Conservation (phyloP, 441 rosid species). For the Populus trichocarpa region DNA sequence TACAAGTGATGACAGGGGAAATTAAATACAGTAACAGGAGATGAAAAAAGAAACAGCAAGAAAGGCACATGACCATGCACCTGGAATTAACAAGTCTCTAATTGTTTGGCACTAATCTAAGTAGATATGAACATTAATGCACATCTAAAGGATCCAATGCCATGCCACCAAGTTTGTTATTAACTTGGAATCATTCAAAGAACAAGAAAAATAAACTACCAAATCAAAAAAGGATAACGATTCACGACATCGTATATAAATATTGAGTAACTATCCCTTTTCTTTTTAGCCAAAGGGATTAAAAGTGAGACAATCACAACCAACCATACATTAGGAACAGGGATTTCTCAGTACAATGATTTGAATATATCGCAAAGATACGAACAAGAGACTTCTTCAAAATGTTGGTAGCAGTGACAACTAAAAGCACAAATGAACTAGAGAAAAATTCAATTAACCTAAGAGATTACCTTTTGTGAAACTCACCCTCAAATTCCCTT, state of each 20-base stretch:
- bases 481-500: slow-evolving; percentile 95
- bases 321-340: not conserved
- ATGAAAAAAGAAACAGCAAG: not conserved
- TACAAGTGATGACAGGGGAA: not conserved
- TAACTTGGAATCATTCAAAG: too few species aligned
- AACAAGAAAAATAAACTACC: not conserved
- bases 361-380: too few species aligned
- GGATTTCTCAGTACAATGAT: not conserved
- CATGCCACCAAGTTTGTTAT: not conserved
- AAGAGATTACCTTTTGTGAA: slow-evolving; percentile 78
- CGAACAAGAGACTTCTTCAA: not conserved
- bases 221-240: not conserved
- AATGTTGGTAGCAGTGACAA: not conserved
- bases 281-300: too few species aligned
- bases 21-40: not conserved
- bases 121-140: not conserved
- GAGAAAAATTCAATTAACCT: not conserved
- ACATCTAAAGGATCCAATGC: not conserved
- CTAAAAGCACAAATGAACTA: not conserved
- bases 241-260: not conserved
- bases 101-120: not conserved
- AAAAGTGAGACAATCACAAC: too few species aligned
- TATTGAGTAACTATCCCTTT: too few species aligned
- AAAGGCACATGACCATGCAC: not conserved
- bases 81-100: not conserved